Percentiles rank a stretch among this genome's conserved stretches.
These are phyloP conservation scores for Aspergillus puulaauensis DNA, from an alignment of 2,329 filamentous ascomycete species.

Conservation along the genomic window DNA sequence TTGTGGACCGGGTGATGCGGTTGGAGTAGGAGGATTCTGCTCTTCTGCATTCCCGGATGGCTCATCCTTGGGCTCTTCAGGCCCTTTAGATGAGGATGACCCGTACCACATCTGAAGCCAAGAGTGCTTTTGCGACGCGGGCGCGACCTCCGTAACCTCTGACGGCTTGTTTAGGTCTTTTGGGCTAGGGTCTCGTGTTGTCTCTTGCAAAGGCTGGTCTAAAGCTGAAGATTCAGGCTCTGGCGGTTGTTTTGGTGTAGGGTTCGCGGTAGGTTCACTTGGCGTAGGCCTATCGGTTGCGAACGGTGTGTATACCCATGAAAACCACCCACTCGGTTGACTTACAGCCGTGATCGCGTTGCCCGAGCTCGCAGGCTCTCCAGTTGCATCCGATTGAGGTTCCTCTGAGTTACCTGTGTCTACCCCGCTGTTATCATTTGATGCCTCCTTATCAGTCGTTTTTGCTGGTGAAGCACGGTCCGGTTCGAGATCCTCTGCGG, in stretches of 20 bases:
- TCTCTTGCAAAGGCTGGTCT: slow-evolving; percentile 10
- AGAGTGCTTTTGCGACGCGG: slow-evolving; percentile 37
- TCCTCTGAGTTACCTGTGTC: slow-evolving; percentile 18
- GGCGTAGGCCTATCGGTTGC: slow-evolving; percentile 11
- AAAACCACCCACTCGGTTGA: slow-evolving; percentile 35
- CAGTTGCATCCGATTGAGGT: slow-evolving; percentile 18
- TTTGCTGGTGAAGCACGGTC: slow-evolving; percentile 12
- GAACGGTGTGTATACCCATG: slow-evolving; percentile 36
- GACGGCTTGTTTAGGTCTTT: slow-evolving; percentile 14
- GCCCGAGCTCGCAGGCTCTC: slow-evolving; percentile 5
- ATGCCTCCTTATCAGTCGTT: slow-evolving; percentile 20
- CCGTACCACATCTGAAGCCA: slow-evolving; percentile 49
- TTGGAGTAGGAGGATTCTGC: slow-evolving; percentile 10
- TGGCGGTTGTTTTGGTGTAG: not conserved
- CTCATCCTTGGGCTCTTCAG: slow-evolving; percentile 23
- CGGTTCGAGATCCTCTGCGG: slow-evolving; percentile 22
- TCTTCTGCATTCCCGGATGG: slow-evolving; percentile 16
- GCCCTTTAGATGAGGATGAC: slow-evolving; percentile 23
- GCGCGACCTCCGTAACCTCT: slow-evolving; percentile 12
- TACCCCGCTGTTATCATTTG: slow-evolving; percentile 11
- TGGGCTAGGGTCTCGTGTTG: slow-evolving; percentile 13
- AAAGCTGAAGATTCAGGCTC: slow-evolving; percentile 1
- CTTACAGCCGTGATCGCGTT: slow-evolving; percentile 15
- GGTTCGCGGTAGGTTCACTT: slow-evolving; percentile 15
- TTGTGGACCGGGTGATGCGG: slow-evolving; percentile 10